Conservation (phyloP, 768 basidiomycete species). For the Boletus sp. region DNA sequence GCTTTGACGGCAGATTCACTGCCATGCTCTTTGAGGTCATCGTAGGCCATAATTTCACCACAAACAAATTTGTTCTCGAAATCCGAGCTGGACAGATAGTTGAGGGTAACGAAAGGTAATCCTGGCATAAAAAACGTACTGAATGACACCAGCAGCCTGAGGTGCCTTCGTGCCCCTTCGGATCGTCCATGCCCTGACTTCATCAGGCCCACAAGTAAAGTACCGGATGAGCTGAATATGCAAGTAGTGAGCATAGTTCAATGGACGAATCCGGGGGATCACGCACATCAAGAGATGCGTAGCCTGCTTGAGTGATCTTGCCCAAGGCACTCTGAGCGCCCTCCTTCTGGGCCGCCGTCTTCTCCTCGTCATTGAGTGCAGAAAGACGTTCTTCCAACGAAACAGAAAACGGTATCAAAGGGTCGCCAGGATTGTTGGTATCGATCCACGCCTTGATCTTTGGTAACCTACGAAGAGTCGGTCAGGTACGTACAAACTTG, state of each 20-base stretch:
- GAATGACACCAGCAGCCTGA: constrained; percentile 97
- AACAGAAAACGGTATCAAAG: constrained; percentile 95
- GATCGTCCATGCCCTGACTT: constrained; percentile 98
- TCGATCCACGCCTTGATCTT: constrained; percentile 99
- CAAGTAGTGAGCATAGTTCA: background rate
- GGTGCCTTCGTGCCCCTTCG: constrained; percentile 92
- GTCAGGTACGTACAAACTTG: background rate
- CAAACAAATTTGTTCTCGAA: constrained; percentile 99
- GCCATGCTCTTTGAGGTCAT: constrained; percentile 88
- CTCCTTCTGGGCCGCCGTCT: constrained; percentile 74
- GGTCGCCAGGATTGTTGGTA: constrained; percentile 92
- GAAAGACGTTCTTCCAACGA: constrained; percentile 90
- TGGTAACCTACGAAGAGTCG: constrained; percentile 58
- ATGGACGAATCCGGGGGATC: background rate
- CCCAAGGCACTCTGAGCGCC: constrained; percentile 76
- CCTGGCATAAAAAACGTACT: constrained; percentile 51
- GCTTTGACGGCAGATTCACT: constrained; percentile 92
- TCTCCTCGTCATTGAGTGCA: constrained; percentile 58
- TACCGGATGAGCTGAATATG: constrained; percentile 80
- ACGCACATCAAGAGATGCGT: constrained; percentile 77
- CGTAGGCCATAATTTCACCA: constrained; percentile 93
- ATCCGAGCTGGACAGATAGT: constrained; percentile 60
- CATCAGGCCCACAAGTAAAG: constrained; percentile 96
- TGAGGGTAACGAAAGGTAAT: background rate
- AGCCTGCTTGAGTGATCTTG: constrained; percentile 96